These are phyloP conservation scores for Pilatotrama ljubarskyi DNA, from an alignment of 768 basidiomycete species.

Conservation along the genomic window DNA sequence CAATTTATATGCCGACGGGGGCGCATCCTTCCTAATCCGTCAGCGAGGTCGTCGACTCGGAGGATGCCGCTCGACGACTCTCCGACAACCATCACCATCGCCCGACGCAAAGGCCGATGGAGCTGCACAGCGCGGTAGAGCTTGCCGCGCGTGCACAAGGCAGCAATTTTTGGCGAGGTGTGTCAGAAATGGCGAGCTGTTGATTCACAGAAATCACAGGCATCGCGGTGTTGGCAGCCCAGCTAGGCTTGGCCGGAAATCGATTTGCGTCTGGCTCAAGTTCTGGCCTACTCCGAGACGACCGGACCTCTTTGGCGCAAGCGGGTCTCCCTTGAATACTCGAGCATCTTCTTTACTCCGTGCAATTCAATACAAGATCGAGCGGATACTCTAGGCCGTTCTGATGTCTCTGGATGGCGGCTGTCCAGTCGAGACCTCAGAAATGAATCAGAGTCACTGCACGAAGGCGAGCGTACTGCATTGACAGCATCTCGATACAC, in stretches of 20 bases:
- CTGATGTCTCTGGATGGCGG: background rate
- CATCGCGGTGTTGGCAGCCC: background rate
- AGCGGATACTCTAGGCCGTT: background rate
- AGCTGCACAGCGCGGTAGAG: background rate
- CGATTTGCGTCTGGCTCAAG: background rate
- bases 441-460: no score
- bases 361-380: background rate
- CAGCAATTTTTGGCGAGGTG: background rate
- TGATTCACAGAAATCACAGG: conserved; percentile 16
- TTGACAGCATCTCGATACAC: no score
- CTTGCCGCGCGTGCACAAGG: background rate
- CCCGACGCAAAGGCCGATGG: background rate
- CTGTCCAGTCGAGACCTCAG: no score
- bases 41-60: background rate
- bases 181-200: background rate
- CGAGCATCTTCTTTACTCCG: background rate
- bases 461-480: no score
- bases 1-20: background rate
- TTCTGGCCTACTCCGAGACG: background rate
- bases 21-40: background rate
- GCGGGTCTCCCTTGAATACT: background rate
- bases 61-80: background rate
- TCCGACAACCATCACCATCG: conserved; percentile 2
- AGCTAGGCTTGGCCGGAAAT: conserved; percentile 6
- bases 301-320: background rate